A percentile compares a stretch with the other conserved stretches of the same genome.
Conservation (phyloP, 306 rosid species). For the Vigna radiata region DNA sequence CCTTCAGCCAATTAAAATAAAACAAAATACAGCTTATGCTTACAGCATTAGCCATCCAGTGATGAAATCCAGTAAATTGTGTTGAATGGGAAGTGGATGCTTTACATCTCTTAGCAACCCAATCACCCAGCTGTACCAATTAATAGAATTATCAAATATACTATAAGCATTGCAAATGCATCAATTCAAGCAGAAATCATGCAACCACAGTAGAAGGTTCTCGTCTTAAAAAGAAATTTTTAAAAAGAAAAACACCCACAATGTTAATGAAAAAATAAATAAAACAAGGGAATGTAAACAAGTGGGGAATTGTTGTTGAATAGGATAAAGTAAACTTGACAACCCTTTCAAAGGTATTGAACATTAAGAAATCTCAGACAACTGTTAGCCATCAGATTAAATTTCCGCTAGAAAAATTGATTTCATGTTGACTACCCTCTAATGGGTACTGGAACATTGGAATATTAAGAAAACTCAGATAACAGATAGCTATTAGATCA, state of each 20-base stretch:
- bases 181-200: not conserved
- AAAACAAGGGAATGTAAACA: not conserved
- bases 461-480: no score
- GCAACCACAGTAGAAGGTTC: slow-evolving; percentile 2
- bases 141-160: slow-evolving; percentile 44
- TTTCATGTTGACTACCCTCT: not conserved
- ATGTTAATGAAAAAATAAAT: not conserved
- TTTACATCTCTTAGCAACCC: slow-evolving; percentile 50
- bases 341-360: no score
- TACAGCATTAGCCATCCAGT: slow-evolving; percentile 22
- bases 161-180: slow-evolving; percentile 29
- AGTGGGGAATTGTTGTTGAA: not conserved
- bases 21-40: not conserved
- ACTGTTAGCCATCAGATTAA: not conserved
- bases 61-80: slow-evolving; percentile 9
- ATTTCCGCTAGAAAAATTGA: not conserved
- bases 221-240: not conserved
- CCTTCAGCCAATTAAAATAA: not conserved
- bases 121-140: slow-evolving; percentile 54
- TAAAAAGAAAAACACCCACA: not conserved
- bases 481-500: not conserved
- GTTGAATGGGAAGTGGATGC: slow-evolving; percentile 32
- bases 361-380: no score
- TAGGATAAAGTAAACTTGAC: no score
- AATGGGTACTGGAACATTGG: no score